Evolutionary conservation across 2,329 filamentous ascomycete species (phyloP).

Genomic region (Penicillium olsonii): DNA sequence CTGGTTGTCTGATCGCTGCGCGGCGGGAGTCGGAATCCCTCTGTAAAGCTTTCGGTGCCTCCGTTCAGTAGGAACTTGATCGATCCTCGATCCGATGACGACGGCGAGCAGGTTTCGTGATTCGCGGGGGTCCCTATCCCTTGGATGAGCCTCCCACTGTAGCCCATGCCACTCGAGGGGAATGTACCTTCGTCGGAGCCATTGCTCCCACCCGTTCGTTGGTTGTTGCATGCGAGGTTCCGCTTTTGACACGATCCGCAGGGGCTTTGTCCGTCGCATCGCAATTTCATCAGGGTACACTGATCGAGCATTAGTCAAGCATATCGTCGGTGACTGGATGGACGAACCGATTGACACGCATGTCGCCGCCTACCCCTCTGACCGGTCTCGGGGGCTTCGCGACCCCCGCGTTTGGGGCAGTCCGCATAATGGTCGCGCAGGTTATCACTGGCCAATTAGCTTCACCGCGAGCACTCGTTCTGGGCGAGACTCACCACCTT

Average conservation of each 20-base stretch:
- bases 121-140: slow-evolving; percentile 21
- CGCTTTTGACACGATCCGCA: slow-evolving; percentile 49
- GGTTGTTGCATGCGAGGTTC: slow-evolving; percentile 43
- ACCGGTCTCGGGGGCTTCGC: slow-evolving; percentile 47
- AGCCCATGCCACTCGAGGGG: background rate
- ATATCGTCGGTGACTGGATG: background rate
- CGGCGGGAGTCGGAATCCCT: slow-evolving; percentile 47
- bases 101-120: slow-evolving; percentile 30
- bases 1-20: slow-evolving; percentile 39
- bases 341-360: slow-evolving; percentile 49
- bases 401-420: slow-evolving; percentile 45
- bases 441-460: slow-evolving; percentile 43
- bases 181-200: slow-evolving; percentile 23
- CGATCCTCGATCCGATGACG: slow-evolving; percentile 45
- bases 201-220: slow-evolving; percentile 23
- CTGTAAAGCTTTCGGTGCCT: slow-evolving; percentile 49
- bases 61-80: slow-evolving; percentile 50
- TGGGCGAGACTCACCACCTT: slow-evolving; percentile 39
- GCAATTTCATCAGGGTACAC: slow-evolving; percentile 52
- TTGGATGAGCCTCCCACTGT: background rate
- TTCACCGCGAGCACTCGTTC: background rate
- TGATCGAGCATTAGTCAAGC: slow-evolving; percentile 17
- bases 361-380: slow-evolving; percentile 49
- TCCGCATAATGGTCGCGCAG: slow-evolving; percentile 49
- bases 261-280: slow-evolving; percentile 48